Evolutionary conservation across 352 stramenopile species (phyloP), one percentile per base, ranked within the genome.

Genomic region (Phytopythium chamaehyphon): DNA sequence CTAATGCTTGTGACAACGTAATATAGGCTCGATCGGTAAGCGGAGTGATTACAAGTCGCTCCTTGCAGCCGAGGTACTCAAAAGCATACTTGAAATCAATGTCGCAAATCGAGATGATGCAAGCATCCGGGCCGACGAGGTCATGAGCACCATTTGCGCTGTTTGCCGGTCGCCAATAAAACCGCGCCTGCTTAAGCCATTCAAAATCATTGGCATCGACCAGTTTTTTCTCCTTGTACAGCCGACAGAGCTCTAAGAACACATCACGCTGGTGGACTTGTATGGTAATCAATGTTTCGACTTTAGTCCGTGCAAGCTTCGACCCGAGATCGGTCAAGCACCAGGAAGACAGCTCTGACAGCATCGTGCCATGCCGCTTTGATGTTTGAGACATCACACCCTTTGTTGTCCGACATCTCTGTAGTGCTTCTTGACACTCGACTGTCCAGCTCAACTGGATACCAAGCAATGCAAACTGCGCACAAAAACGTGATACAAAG

Each of bases 261-360:
- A 73, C 86, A 45, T 96, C 86, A 21, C 86, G 76, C 23, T 96
- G 86, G 39, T 96, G 86, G 4, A 96, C 81, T 66, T 98, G 92
- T 48, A 98, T 96, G 7, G 92, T 98, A 40, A 98, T 92, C 8
- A 97, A 65, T 15, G 90, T 97, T 56, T 98, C 91, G 3, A 97
- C 87, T 73, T 98, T 98, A 3, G 78, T 95, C 1, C 92, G 86
- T 16, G 86, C 96, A 54, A 96, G 87, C 46, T 96, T 96, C 11
- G 86, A 90, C 0, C 83, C 83, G 4, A 98, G 60, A 51, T 97
- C 88, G 5, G 81, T 85, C 18, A 97, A 62, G 55, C 90, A 97
- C 90, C 90, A 97, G 0, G 73, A 91, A 15, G 85, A 96, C 8
- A 98, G 61, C 62, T 97, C 89, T 2, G 82, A 87, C 15, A 97